These are phyloP conservation scores for Globisporangium cederbergense DNA, from an alignment of 352 stramenopile species.

Conservation along the genomic window DNA sequence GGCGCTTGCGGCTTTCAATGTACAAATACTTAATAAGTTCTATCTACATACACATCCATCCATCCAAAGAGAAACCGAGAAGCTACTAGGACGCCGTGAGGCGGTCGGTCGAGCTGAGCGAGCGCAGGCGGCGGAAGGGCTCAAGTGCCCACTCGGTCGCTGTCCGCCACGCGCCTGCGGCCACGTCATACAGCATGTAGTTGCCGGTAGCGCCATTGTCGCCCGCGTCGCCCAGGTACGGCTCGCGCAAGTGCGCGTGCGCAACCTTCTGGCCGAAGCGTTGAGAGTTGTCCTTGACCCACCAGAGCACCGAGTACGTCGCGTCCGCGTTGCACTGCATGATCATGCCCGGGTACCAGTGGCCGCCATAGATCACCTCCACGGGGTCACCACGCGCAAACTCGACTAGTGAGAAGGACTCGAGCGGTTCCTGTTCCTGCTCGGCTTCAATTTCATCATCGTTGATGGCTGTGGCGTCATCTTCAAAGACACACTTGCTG, in stretches of 20 bases:
- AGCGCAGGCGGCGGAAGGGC: conserved; percentile 36
- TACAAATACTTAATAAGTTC: background rate
- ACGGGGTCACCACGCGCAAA: conserved; percentile 66
- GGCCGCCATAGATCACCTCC: conserved; percentile 44
- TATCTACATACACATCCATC: background rate
- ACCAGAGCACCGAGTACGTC: conserved; percentile 79
- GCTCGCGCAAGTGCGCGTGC: conserved; percentile 47
- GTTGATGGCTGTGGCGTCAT: background rate
- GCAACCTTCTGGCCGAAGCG: conserved; percentile 56
- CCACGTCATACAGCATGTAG: conserved; percentile 50
- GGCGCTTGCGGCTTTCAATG: background rate
- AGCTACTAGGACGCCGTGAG: background rate
- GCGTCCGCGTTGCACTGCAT: conserved; percentile 51
- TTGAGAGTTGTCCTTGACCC: conserved; percentile 78
- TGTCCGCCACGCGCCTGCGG: conserved; percentile 45
- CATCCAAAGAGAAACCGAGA: background rate
- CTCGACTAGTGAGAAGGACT: background rate
- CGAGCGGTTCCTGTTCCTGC: conserved; percentile 1
- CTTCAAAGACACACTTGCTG: conserved; percentile 4
- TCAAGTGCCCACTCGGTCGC: conserved; percentile 42
- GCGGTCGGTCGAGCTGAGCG: conserved; percentile 22
- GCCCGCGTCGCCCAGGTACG: conserved; percentile 19
- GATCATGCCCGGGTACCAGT: conserved; percentile 69
- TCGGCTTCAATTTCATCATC: background rate
- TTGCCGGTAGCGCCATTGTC: conserved; percentile 12